phyloP scores from a whole-genome alignment of 108 stramenopile genomes.

The Mayamaea pseudoterrestris region DNA sequence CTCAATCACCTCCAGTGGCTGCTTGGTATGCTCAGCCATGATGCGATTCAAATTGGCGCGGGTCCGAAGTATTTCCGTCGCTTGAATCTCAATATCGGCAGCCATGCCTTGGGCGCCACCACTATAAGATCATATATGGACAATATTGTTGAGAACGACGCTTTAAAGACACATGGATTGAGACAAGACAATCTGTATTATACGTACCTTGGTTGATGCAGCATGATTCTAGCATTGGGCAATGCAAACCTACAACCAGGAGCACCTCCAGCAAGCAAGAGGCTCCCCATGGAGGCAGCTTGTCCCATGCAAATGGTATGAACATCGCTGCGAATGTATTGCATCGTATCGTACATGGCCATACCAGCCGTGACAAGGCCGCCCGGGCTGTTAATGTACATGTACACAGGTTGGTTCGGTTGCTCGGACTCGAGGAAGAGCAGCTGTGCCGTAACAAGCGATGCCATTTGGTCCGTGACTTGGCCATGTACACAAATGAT shows the following conservation, averaged over 20 bases:
- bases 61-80: conserved; percentile 68
- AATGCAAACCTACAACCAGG: conserved; percentile 63
- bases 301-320: conserved; percentile 98
- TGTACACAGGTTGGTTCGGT: conserved; percentile 75
- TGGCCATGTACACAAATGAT: conserved; percentile 92
- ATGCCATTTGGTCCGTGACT: conserved; percentile 85
- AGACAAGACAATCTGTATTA: no score
- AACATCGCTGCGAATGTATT: conserved; percentile 79
- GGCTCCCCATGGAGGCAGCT: conserved; percentile 89
- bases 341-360: conserved; percentile 97
- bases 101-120: conserved; percentile 96
- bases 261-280: conserved; percentile 81
- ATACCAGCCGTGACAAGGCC: conserved; percentile 88
- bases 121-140: no score
- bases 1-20: conserved; percentile 65
- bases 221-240: conserved; percentile 90
- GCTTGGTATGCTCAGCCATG: conserved; percentile 82
- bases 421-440: conserved; percentile 88
- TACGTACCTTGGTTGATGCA: conserved; percentile 98
- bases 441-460: conserved; percentile 86
- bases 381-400: conserved; percentile 93
- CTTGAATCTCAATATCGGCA: conserved; percentile 88
- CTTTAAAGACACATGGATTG: no score
- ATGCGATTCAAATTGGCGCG: conserved; percentile 68
- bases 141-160: no score